phyloP scores from a whole-genome alignment of 2,329 filamentous ascomycete species.

The Fusarium incarnatum region DNA sequence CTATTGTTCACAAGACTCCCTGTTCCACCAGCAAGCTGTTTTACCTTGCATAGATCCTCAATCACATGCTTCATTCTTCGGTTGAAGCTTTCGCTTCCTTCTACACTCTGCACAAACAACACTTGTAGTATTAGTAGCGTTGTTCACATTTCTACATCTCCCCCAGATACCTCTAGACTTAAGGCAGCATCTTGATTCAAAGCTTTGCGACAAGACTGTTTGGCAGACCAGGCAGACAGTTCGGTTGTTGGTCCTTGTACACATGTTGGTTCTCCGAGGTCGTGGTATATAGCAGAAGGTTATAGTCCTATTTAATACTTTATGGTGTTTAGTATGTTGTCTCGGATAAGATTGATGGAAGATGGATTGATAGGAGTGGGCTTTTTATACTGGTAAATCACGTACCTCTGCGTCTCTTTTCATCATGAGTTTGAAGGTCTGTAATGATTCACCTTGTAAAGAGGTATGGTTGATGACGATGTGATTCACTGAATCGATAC shows the following conservation, averaged over 20 bases:
- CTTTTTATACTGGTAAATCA: background rate
- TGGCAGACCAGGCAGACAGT: background rate
- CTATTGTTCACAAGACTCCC: background rate
- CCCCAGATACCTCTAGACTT: background rate
- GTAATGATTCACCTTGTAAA: background rate
- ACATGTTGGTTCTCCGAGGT: fast-evolving
- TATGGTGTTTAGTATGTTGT: background rate
- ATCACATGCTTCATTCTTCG: background rate
- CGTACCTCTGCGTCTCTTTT: background rate
- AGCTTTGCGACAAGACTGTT: background rate
- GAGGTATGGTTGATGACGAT: background rate
- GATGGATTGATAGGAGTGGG: background rate
- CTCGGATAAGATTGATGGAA: fast-evolving
- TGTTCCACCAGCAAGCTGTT: background rate
- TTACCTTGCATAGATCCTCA: background rate
- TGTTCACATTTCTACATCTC: background rate
- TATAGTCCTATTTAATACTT: fast-evolving
- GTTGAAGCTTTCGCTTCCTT: background rate
- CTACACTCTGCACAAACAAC: background rate
- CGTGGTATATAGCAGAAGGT: background rate
- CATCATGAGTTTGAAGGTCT: background rate
- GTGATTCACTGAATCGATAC: background rate
- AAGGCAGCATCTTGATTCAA: background rate
- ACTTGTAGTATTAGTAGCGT: background rate
- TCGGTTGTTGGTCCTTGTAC: background rate